Evolutionary conservation across 2,329 filamentous ascomycete species (phyloP).

Genomic region (Aspergillus viridinutans): DNA sequence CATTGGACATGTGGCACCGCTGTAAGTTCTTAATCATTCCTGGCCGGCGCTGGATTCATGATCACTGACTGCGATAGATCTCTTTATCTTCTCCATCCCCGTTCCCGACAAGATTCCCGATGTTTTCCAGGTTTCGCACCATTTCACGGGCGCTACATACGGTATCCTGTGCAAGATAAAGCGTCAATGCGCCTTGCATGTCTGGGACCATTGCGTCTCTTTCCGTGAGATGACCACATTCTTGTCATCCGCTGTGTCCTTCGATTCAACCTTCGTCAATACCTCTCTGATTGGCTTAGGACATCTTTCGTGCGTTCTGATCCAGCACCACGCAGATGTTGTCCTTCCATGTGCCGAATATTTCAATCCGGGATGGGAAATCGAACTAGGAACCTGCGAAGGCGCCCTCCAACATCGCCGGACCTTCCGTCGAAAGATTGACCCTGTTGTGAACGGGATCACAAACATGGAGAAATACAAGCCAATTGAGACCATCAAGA

Average conservation of each 20-base stretch:
- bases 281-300: constrained; percentile 47
- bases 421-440: constrained; percentile 56
- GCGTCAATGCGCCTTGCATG: constrained; percentile 55
- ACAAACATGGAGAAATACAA: constrained; percentile 61
- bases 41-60: background rate
- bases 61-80: constrained; percentile 12
- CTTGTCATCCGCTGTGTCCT: constrained; percentile 48
- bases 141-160: constrained; percentile 58
- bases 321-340: constrained; percentile 56
- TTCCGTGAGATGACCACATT: constrained; percentile 55
- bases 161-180: constrained; percentile 61
- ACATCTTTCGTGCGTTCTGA: constrained; percentile 45
- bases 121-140: constrained; percentile 61
- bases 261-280: constrained; percentile 47
- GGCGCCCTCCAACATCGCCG: constrained; percentile 55
- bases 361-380: constrained; percentile 62
- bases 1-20: constrained; percentile 39
- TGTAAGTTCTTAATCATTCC: constrained; percentile 6
- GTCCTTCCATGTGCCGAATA: constrained; percentile 55
- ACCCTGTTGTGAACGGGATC: constrained; percentile 63
- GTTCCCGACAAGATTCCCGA: constrained; percentile 54
- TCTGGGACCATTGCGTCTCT: constrained; percentile 62
- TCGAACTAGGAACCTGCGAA: constrained; percentile 57
- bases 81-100: constrained; percentile 56
- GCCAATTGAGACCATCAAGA: constrained; percentile 56